Percentiles rank a stretch among this genome's conserved stretches.
These are phyloP conservation scores for Picochlorum sp. DNA, from an alignment of 139 green algal species.

Conservation along the genomic window DNA sequence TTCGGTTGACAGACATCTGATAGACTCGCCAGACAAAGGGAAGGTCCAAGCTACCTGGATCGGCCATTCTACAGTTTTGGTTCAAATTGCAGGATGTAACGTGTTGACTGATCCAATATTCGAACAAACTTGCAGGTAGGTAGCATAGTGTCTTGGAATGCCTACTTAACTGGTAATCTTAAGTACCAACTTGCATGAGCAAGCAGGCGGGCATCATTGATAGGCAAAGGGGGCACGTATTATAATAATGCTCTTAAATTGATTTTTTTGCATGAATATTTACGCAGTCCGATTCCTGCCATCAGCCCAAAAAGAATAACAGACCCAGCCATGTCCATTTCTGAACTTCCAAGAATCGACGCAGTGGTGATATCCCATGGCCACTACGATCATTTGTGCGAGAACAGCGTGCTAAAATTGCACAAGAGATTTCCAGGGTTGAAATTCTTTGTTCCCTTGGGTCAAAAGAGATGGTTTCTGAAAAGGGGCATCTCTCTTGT, in stretches of 20 bases:
- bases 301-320: constrained; percentile 38
- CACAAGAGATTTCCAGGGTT: constrained; percentile 26
- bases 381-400: constrained; percentile 55
- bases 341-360: constrained; percentile 43
- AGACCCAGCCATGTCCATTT: constrained; percentile 12
- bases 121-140: constrained; percentile 32
- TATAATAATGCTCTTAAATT: too few relatives aligned
- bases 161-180: too few relatives aligned
- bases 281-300: constrained; percentile 22
- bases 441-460: constrained; percentile 54
- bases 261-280: too few relatives aligned
- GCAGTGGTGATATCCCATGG: constrained; percentile 67
- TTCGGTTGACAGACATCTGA: background rate
- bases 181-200: too few relatives aligned
- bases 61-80: constrained; percentile 54
- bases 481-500: constrained; percentile 34
- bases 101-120: constrained; percentile 73
- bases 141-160: too few relatives aligned
- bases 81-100: constrained; percentile 46
- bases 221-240: too few relatives aligned
- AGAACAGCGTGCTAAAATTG: constrained; percentile 26
- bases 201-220: too few relatives aligned
- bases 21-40: constrained; percentile 3
- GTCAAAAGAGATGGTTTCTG: constrained; percentile 49
- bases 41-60: constrained; percentile 46